These are phyloP conservation scores for Hamigera avellanea DNA, from an alignment of 495 filamentous ascomycete genomes.

Conservation along the genomic window DNA sequence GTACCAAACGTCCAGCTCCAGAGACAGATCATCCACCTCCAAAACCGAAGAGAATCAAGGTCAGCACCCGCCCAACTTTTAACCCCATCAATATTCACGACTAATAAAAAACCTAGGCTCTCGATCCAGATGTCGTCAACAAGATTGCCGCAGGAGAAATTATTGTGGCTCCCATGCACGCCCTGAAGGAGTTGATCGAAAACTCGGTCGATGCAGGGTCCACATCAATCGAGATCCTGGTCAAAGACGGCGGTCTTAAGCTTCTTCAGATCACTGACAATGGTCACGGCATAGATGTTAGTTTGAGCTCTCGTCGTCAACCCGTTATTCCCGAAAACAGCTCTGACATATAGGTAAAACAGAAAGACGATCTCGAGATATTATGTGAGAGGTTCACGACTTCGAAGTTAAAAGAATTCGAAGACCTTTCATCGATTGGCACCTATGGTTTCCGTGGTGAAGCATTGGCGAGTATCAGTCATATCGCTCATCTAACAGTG, in stretches of 20 bases:
- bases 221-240: conserved; percentile 78
- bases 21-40: conserved; percentile 22
- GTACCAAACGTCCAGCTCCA: conserved; percentile 53
- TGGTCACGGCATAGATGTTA: conserved; percentile 88
- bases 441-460: conserved; percentile 98
- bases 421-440: conserved; percentile 81
- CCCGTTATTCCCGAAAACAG: not conserved
- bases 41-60: conserved; percentile 59
- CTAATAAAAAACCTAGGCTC: conserved; percentile 41
- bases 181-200: conserved; percentile 94
- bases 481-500: conserved; percentile 91
- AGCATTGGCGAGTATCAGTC: conserved; percentile 94
- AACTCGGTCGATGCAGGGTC: conserved; percentile 96
- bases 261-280: conserved; percentile 97
- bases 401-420: conserved; percentile 89
- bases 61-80: conserved; percentile 7
- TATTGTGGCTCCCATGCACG: conserved; percentile 94
- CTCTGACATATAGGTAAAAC: not conserved
- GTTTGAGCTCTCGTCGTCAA: conserved; percentile 12
- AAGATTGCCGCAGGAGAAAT: conserved; percentile 99
- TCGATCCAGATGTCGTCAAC: conserved; percentile 94
- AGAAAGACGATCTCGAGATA: conserved; percentile 87
- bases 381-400: conserved; percentile 96
- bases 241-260: conserved; percentile 96
- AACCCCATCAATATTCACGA: no score